Evolutionary conservation across 805 yeast species (phyloP), one percentile per base, ranked within the genome.

Genomic region (Wickerhamomyces tratensis): DNA sequence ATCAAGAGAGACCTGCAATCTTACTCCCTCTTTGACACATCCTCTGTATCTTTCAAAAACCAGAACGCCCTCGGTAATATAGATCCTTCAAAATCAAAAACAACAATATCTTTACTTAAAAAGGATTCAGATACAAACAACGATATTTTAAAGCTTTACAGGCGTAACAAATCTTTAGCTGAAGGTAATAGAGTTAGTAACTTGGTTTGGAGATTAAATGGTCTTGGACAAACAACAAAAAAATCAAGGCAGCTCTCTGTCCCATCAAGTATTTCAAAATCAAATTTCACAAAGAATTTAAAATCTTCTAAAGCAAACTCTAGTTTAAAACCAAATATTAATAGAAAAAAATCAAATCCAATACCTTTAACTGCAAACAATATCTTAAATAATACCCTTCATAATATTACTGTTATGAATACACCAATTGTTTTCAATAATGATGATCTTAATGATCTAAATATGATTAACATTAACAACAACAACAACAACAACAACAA

Each of bases 131-230:
- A 31, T n/a, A 33, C 37, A 13, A 40, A 41, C 10, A 7, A 37
- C 9, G 6, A 27, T 25, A 43, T 43, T 8, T 38, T 29, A 13
- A 43, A 38, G 15, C 34, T 43, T 40, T 43, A 43, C 15, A 37
- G 29, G 5, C 27, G 36, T 3, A 39, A 37, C n/a, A 37, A 38
- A 10, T n/a, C 15, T n/a, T 8, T 38, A 7, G 43, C 45, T 31
- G 26, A 45, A 9, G 41, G 38, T 9, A 33, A 40, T 14, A 38
- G 47, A 36, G 31, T 45, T 5, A 36, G 37, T 5, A 45, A 45
- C 14, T 15, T 45, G 27, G 35, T 46, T 5, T 45, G 48, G 46
- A 38, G 48, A 39, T 25, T 43, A 11, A 37, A 33, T 29, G 26
- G 39, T 8, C 6, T 42, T 3, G 20, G 31, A 6, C 33, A 36